Base-by-base conservation (phyloP, 2,329 filamentous ascomycete genomes). In the Colletotrichum graminicola region DNA sequence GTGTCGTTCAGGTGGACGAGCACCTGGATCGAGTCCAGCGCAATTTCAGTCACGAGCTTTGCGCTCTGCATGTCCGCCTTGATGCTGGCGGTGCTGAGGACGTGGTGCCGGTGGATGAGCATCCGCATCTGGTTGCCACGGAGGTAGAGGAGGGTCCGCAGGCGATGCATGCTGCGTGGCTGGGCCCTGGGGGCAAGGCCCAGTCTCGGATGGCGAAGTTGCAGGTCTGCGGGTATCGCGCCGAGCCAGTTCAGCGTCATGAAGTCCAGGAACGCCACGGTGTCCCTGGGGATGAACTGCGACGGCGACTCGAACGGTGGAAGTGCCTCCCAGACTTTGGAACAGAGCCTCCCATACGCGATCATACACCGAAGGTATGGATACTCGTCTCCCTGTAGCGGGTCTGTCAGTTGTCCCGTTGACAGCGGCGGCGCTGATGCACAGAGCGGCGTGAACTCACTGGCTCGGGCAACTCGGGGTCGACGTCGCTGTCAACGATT, bases 321-420 rank as follows among this genome's bases (percentile, higher is more conserved):
- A 1, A 86, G 80, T 0, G 84, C 78, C 0, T 83, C 81, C 84
- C 84, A 85, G 7, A 86, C 80, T 60, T 83, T 84, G 2, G 84
- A 83, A 60, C 83, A 84, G 0, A 87, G 77, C 0, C 83, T 79
- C 0, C 83, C 83, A 49, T 86, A 86, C 0, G 80, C 81, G 1
- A 87, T 82, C 83, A 86, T 84, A 59, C 84, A 86, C 3, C 81
- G 81, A 0, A 87, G 75, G 52, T 86, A 86, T 0, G 81, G 78
- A 3, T 77, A 79, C 1, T 80, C 77, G 0, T 78, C 75, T 10
- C 75, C 77, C 80, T 81, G n/a, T 7, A 11, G 5, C 2, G 0
- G 0, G 7, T n/a, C 23, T 29, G 3, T 34, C 2, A 3, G 5
- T 3, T 2, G 11, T 6, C 1, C 3, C 8, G 21, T 23, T 29